Conservation (phyloP, 129 eudicot genomes). For the Gnaphalium uliginosum region DNA sequence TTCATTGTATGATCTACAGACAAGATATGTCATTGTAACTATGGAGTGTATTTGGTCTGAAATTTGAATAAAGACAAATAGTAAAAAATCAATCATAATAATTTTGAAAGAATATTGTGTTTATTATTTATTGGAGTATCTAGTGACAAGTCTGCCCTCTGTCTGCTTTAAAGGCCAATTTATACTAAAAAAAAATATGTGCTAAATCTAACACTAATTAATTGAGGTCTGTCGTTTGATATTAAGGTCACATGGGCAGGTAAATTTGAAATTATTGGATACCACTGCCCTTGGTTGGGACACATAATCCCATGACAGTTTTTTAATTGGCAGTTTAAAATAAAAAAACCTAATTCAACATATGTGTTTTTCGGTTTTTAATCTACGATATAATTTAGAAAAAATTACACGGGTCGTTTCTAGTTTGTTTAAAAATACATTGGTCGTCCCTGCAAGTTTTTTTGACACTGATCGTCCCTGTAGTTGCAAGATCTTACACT, state of each 20-base stretch:
- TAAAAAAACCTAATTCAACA: not conserved
- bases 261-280: conserved; percentile 38
- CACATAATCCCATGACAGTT: conserved; percentile 22
- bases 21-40: not conserved
- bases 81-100: conserved; percentile 2
- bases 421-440: too few relatives aligned
- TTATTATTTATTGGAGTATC: conserved; percentile 4
- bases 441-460: too few relatives aligned
- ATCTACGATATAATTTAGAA: too few relatives aligned
- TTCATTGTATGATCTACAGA: not conserved
- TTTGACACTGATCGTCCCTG: too few relatives aligned
- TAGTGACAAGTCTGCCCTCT: not conserved
- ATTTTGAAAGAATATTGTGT: not conserved
- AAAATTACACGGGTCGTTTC: too few relatives aligned
- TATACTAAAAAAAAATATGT: not conserved
- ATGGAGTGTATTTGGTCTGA: conserved; percentile 18
- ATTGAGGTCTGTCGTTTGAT: conserved; percentile 27
- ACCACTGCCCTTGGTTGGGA: conserved; percentile 36
- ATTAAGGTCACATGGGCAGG: conserved; percentile 32
- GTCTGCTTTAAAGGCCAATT: conserved; percentile 1
- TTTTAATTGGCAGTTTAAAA: not conserved
- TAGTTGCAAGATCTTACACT: too few relatives aligned
- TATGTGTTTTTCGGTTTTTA: conserved; percentile 7
- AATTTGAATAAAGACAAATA: not conserved
- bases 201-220: conserved; percentile 13